Conservation (phyloP, 2,329 filamentous ascomycete genomes). For the Chaetomiaceae sp. region DNA sequence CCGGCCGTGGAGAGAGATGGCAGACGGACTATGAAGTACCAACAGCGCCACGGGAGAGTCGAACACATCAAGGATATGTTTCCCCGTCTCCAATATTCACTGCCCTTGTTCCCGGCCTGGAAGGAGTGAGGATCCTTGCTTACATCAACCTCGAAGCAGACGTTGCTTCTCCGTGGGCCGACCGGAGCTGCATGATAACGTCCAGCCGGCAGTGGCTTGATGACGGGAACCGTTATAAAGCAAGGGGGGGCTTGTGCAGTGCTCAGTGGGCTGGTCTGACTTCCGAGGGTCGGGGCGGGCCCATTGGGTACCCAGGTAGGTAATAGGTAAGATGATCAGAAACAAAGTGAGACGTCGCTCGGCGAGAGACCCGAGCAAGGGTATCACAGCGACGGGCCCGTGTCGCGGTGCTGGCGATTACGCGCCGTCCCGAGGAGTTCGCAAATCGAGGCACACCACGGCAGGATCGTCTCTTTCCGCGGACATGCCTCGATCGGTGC, state of each 20-base stretch:
- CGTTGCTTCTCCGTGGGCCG: constrained; percentile 14
- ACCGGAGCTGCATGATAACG: constrained; percentile 10
- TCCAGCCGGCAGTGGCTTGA: constrained; percentile 1
- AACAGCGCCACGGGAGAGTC: background rate
- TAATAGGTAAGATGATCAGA: too few relatives aligned
- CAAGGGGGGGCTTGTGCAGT: background rate
- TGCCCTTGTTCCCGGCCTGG: background rate
- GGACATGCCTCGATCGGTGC: constrained; percentile 19
- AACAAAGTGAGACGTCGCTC: background rate
- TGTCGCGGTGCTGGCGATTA: background rate
- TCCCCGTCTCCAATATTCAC: background rate
- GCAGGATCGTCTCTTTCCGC: constrained; percentile 17
- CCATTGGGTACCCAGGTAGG: too few relatives aligned
- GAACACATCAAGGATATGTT: background rate
- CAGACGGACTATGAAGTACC: background rate
- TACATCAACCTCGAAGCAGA: background rate
- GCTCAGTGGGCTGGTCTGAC: background rate
- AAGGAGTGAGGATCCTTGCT: background rate
- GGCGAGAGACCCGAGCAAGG: background rate
- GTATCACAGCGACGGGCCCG: background rate
- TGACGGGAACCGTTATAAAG: constrained; percentile 1
- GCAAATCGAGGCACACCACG: constrained; percentile 5
- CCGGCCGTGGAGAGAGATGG: too few relatives aligned
- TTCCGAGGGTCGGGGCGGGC: background rate
- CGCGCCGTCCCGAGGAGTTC: constrained; percentile 5